Evolutionary conservation across 345 rosid species (phyloP).

Genomic region (Ricinus communis): DNA sequence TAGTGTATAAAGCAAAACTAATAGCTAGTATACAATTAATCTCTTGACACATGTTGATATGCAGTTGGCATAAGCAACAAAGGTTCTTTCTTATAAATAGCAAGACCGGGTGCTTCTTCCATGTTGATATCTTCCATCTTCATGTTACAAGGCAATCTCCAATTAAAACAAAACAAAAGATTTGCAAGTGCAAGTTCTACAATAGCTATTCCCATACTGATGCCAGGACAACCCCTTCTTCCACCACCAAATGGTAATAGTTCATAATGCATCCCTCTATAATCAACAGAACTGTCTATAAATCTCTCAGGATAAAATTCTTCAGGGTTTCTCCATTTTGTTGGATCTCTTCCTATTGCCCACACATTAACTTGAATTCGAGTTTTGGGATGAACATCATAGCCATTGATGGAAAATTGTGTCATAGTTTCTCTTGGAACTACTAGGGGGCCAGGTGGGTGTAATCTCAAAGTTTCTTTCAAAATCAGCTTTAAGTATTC

Average conservation of each 20-base stretch:
- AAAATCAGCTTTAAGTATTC: constrained; percentile 32
- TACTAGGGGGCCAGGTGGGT: constrained; percentile 48
- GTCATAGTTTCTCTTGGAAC: constrained; percentile 42
- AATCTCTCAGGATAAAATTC: constrained; percentile 49
- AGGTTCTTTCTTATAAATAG: neutral
- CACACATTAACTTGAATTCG: constrained; percentile 43
- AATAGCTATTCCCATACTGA: constrained; percentile 31
- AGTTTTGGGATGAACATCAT: constrained; percentile 38
- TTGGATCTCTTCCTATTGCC: constrained; percentile 49
- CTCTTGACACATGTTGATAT: no score
- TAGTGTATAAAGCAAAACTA: no score
- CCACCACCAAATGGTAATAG: constrained; percentile 54
- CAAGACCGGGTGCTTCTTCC: neutral
- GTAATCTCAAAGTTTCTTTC: constrained; percentile 54
- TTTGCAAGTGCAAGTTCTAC: constrained; percentile 45
- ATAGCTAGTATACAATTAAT: no score
- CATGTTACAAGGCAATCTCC: constrained; percentile 35
- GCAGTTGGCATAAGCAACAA: neutral
- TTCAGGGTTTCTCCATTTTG: constrained; percentile 38
- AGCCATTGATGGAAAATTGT: constrained; percentile 32
- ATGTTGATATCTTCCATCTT: neutral
- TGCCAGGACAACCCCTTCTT: constrained; percentile 50
- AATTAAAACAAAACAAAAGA: no score
- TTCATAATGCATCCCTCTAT: constrained; percentile 42
- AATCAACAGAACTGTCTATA: constrained; percentile 31